Percentiles rank a stretch among this genome's conserved stretches.
Evolutionary conservation across 495 filamentous ascomycete genomes (phyloP).

Genomic region (Stereocaulon alpinum): DNA sequence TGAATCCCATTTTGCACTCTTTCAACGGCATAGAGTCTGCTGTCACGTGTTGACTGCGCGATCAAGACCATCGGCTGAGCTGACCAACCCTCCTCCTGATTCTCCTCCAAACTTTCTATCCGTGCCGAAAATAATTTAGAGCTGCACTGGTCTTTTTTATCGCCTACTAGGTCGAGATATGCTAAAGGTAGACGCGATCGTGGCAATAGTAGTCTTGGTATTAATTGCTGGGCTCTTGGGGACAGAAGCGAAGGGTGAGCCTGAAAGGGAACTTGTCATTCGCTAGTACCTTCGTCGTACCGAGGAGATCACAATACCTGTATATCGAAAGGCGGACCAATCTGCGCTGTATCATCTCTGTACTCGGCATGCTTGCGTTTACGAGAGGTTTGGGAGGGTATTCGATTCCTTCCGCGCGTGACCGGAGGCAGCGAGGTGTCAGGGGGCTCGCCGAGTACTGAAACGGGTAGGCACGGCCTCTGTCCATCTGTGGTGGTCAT

Average conservation of each 20-base stretch:
- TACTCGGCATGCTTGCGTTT: slow-evolving; percentile 19
- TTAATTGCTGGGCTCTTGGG: neutral
- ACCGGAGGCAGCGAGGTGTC: neutral
- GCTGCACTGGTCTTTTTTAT: neutral
- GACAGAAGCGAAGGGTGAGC: slow-evolving; percentile 6
- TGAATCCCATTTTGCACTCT: slow-evolving; percentile 56
- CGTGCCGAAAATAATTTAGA: slow-evolving; percentile 17
- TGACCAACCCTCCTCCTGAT: slow-evolving; percentile 1
- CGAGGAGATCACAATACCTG: slow-evolving; percentile 2
- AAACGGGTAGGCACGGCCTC: neutral
- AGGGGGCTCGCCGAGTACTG: neutral
- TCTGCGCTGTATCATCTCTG: neutral
- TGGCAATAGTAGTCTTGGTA: slow-evolving; percentile 15
- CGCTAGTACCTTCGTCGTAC: neutral
- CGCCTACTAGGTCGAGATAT: slow-evolving; percentile 14
- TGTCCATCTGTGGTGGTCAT: slow-evolving; percentile 2
- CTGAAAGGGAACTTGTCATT: neutral
- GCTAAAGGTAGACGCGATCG: slow-evolving; percentile 18
- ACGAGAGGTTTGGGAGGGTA: neutral
- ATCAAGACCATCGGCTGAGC: slow-evolving; percentile 43
- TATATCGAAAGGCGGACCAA: slow-evolving; percentile 15
- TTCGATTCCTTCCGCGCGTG: neutral
- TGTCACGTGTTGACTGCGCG: slow-evolving; percentile 49
- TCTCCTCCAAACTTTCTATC: slow-evolving; percentile 10
- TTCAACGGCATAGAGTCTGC: slow-evolving; percentile 60